Evolutionary conservation across 768 basidiomycete genomes (phyloP).

Genomic region (Collybia mongolica): DNA sequence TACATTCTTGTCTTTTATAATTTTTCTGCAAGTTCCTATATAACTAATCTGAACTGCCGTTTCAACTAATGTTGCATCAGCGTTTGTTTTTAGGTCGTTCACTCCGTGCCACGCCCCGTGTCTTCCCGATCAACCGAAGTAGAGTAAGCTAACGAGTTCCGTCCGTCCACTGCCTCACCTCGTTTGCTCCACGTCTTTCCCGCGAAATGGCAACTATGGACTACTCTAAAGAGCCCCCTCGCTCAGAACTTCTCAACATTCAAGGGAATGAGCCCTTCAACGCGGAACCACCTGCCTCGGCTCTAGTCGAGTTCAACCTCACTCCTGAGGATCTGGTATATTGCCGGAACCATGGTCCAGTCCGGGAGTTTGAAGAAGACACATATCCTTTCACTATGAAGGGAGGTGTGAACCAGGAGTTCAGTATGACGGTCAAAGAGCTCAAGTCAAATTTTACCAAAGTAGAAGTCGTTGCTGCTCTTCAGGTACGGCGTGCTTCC

Average conservation of each 20-base stretch:
- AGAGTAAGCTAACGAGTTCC: slow-evolving; percentile 8
- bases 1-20: too few relatives aligned
- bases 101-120: too few relatives aligned
- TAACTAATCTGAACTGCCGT: too few relatives aligned
- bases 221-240: slow-evolving; percentile 46
- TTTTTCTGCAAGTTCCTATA: too few relatives aligned
- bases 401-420: slow-evolving; percentile 28
- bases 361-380: slow-evolving; percentile 47
- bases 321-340: slow-evolving; percentile 70
- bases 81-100: too few relatives aligned
- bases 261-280: slow-evolving; percentile 59
- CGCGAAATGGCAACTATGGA: slow-evolving; percentile 35
- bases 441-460: slow-evolving; percentile 39
- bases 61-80: too few relatives aligned
- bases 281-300: slow-evolving; percentile 59
- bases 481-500: slow-evolving; percentile 43
- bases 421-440: slow-evolving; percentile 33
- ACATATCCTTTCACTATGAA: slow-evolving; percentile 40
- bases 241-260: slow-evolving; percentile 45
- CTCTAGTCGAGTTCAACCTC: slow-evolving; percentile 54
- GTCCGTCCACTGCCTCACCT: slow-evolving; percentile 4
- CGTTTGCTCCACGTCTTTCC: slow-evolving; percentile 5
- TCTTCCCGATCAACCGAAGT: background rate
- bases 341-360: slow-evolving; percentile 70
- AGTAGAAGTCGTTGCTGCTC: slow-evolving; percentile 46